A percentile compares a stretch with the other conserved stretches of the same genome.
Conservation (phyloP, 306 rosid species). For the Vigna nakashimae region DNA sequence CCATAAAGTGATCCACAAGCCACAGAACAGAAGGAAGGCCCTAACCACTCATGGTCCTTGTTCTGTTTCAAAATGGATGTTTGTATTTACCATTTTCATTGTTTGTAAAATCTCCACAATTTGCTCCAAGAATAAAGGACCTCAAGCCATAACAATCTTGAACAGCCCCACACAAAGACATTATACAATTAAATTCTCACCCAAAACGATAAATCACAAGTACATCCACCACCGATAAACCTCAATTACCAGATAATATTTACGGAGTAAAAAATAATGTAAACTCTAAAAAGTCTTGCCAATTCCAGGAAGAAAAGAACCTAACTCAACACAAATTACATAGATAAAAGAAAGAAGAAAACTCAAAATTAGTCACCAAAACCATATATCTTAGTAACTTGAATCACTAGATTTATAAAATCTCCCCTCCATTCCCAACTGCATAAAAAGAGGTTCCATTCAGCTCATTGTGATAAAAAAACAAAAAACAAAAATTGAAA, state of each 20-base stretch:
- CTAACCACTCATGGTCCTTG: neutral
- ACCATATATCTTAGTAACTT: neutral
- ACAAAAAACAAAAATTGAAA: neutral
- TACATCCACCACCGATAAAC: neutral
- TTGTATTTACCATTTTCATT: neutral
- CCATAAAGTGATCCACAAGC: neutral
- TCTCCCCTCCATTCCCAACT: neutral
- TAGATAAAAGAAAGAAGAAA: neutral
- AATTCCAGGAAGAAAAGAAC: conserved; percentile 4
- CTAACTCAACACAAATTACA: neutral
- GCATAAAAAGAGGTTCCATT: neutral
- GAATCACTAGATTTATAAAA: neutral
- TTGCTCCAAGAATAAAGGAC: neutral
- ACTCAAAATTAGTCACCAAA: neutral
- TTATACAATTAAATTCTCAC: neutral
- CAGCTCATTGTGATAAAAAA: neutral
- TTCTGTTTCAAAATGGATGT: neutral
- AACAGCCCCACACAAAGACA: neutral
- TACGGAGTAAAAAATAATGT: neutral
- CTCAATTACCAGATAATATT: neutral
- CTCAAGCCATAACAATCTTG: neutral
- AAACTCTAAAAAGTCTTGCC: neutral
- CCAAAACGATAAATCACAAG: neutral
- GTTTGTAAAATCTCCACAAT: neutral
- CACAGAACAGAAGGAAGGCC: neutral